A percentile compares a stretch with the other conserved stretches of the same genome.
These are phyloP conservation scores for Calycina herbarum DNA, from an alignment of 2,329 filamentous ascomycete genomes.

Conservation along the genomic window DNA sequence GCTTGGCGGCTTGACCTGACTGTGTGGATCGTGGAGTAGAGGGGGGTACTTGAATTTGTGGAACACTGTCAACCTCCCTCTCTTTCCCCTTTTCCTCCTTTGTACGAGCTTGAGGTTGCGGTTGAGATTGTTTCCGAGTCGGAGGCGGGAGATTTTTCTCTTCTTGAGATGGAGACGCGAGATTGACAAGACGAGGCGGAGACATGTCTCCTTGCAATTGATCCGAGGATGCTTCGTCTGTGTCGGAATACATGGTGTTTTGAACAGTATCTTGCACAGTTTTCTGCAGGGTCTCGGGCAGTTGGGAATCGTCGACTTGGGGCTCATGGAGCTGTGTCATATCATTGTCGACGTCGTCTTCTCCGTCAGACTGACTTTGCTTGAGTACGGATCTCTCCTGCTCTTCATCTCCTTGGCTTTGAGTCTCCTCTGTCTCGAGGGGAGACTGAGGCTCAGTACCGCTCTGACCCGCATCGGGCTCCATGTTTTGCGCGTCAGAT, in stretches of 20 bases:
- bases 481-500: background rate
- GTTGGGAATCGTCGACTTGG: background rate
- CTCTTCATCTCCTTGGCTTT: background rate
- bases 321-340: background rate
- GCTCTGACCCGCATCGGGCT: background rate
- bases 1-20: background rate
- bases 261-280: background rate
- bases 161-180: background rate
- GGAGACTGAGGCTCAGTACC: constrained; percentile 4
- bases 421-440: constrained; percentile 7
- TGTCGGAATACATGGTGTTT: background rate
- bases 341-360: background rate
- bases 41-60: constrained; percentile 11
- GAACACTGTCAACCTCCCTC: background rate
- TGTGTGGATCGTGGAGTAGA: constrained; percentile 5
- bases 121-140: background rate
- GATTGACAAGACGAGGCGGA: background rate
- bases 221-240: background rate
- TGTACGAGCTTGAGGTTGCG: background rate
- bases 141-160: background rate
- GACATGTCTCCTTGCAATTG: background rate
- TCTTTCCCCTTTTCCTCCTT: constrained; percentile 3
- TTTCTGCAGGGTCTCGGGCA: background rate
- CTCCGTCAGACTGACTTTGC: background rate
- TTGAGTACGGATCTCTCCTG: background rate